A percentile compares a stretch with the other conserved stretches of the same genome.
Evolutionary conservation across 2,329 filamentous ascomycete species (phyloP).

Genomic region (Helminthosporium solani): DNA sequence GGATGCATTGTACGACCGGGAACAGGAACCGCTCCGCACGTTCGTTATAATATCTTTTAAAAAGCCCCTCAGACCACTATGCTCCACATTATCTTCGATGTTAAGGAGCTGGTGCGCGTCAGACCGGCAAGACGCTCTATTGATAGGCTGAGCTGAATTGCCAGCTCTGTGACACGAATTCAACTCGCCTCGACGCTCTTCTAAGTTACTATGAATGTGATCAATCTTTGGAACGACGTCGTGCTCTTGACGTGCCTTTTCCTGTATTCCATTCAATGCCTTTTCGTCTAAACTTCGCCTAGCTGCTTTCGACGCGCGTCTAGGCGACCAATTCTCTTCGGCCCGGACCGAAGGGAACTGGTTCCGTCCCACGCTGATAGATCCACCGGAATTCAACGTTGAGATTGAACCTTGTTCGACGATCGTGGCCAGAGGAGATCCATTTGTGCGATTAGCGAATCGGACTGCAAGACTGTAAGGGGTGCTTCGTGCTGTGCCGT

Average conservation of each 20-base stretch:
- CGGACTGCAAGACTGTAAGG: slow-evolving; percentile 28
- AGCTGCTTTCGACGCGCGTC: slow-evolving; percentile 8
- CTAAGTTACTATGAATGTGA: slow-evolving; percentile 4
- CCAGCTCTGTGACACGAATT: slow-evolving; percentile 8
- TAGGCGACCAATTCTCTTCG: slow-evolving; percentile 19
- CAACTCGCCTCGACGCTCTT: slow-evolving; percentile 6
- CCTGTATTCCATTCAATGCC: slow-evolving; percentile 18
- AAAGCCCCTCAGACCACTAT: slow-evolving; percentile 19
- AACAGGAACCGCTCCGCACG: slow-evolving; percentile 23
- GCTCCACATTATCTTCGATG: slow-evolving; percentile 6
- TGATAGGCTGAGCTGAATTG: slow-evolving; percentile 11
- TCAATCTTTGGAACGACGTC: slow-evolving; percentile 1
- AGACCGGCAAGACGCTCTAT: slow-evolving; percentile 6
- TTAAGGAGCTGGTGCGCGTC: slow-evolving; percentile 7
- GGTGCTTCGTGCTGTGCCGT: slow-evolving; percentile 18
- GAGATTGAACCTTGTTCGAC: slow-evolving; percentile 46
- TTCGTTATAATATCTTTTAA: slow-evolving; percentile 25
- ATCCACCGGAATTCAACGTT: slow-evolving; percentile 41
- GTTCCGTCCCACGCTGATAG: slow-evolving; percentile 21
- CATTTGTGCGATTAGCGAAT: slow-evolving; percentile 33
- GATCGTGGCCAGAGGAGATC: slow-evolving; percentile 47
- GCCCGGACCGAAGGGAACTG: slow-evolving; percentile 19
- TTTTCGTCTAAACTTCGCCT: slow-evolving; percentile 23
- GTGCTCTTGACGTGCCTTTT: slow-evolving; percentile 15
- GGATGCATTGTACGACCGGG: slow-evolving; percentile 18